Conservation (phyloP, 805 yeast genomes). For the Saccharomycopsis javanensis region DNA sequence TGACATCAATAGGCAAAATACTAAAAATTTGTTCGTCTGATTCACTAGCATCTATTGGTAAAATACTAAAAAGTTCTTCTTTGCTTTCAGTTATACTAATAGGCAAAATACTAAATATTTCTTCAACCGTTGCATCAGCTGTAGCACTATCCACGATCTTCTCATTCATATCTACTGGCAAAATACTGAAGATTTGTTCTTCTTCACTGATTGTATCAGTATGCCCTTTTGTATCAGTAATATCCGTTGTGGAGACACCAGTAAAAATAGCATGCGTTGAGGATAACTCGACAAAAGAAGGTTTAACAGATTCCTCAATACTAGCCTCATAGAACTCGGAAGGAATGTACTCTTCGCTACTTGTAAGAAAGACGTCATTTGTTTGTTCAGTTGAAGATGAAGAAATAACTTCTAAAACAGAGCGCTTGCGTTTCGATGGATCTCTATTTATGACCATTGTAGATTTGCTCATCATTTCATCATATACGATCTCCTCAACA, state of each 20-base stretch:
- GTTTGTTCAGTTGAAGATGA: not conserved
- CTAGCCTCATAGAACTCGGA: not conserved
- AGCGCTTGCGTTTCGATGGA: slow-evolving; percentile 13
- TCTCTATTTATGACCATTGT: slow-evolving; percentile 15
- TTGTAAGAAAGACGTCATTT: not conserved
- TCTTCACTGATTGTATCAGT: not conserved
- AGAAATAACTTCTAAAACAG: not conserved
- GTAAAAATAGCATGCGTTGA: no score
- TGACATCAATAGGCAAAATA: not conserved
- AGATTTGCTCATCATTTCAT: slow-evolving; percentile 17
- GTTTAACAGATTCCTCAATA: not conserved
- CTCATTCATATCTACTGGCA: not conserved
- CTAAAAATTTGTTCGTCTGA: not conserved
- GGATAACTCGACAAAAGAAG: not conserved
- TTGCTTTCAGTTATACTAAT: not conserved
- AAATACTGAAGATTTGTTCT: not conserved
- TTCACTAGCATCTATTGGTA: not conserved
- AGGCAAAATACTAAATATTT: not conserved
- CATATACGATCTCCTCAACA: slow-evolving; percentile 18
- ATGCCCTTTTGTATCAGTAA: not conserved
- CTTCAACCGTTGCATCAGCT: not conserved
- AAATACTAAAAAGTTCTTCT: not conserved
- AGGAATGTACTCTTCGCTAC: not conserved
- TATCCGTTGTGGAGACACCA: not conserved
- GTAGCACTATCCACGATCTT: not conserved